phyloP scores from a whole-genome alignment of 352 stramenopile species.

The Globisporangium alternatum region DNA sequence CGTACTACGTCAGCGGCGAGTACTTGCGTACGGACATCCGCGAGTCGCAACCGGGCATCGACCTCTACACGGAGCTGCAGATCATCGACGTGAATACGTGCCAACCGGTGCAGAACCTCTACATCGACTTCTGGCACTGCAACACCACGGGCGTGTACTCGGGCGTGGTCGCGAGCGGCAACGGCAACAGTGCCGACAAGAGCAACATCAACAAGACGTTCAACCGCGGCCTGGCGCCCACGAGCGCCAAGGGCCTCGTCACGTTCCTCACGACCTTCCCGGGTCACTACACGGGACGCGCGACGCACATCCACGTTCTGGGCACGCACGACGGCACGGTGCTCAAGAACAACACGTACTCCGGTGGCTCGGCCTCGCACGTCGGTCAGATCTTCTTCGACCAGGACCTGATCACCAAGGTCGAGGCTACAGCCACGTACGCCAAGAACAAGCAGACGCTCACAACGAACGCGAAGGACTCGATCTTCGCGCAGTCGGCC shows the following conservation, averaged over 20 bases:
- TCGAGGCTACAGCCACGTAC: constrained; percentile 2
- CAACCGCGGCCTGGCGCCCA: constrained; percentile 12
- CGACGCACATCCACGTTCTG: constrained; percentile 17
- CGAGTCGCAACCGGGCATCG: constrained; percentile 9
- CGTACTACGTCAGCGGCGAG: constrained; percentile 20
- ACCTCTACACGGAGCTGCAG: constrained; percentile 16
- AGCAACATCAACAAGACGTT: constrained; percentile 14
- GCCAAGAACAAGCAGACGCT: constrained; percentile 13
- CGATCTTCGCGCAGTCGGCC: constrained; percentile 15
- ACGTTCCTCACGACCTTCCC: constrained; percentile 17
- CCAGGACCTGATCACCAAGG: constrained; percentile 3
- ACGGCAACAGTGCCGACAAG: constrained; percentile 8
- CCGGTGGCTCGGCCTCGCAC: constrained; percentile 7
- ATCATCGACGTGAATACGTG: constrained; percentile 21
- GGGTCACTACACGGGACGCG: constrained; percentile 17
- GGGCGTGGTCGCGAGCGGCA: constrained; percentile 6
- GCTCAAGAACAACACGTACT: constrained; percentile 20
- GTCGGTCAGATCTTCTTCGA: constrained; percentile 21
- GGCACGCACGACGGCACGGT: constrained; percentile 11
- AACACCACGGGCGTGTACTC: constrained; percentile 19
- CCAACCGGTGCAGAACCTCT: constrained; percentile 9
- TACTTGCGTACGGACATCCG: constrained; percentile 15
- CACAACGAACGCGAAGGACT: constrained; percentile 14
- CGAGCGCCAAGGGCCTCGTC: constrained; percentile 8
- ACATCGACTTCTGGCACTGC: constrained; percentile 22